Conservation (phyloP, 768 basidiomycete genomes). For the Pulveroboletus sp. region DNA sequence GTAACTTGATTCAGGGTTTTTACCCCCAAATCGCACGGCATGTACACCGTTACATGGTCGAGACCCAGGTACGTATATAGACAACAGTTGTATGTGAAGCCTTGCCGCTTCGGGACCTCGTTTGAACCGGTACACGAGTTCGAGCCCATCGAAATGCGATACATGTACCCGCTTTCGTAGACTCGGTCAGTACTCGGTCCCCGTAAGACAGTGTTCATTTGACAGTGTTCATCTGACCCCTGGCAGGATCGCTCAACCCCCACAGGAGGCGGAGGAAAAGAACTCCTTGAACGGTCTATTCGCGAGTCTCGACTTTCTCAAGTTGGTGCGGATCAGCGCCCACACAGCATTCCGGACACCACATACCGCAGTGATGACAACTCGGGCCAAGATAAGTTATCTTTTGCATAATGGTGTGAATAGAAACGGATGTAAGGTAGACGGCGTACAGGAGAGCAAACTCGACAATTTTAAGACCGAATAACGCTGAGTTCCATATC, state of each 20-base stretch:
- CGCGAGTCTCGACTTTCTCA: not conserved
- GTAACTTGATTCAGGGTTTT: no score
- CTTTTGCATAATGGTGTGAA: not conserved
- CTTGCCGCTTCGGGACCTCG: no score
- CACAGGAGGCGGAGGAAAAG: no score
- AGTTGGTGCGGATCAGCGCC: conserved; percentile 1
- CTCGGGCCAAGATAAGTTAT: not conserved
- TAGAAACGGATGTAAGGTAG: not conserved
- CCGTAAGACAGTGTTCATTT: no score
- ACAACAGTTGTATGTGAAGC: no score
- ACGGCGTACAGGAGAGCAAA: not conserved
- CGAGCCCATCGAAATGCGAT: no score
- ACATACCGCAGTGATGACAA: not conserved
- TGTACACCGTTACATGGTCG: not conserved
- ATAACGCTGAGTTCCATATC: not conserved
- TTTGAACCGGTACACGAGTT: no score
- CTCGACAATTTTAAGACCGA: not conserved
- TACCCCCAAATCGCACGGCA: not conserved
- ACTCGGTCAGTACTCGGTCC: no score
- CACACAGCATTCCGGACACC: not conserved
- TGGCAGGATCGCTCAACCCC: no score
- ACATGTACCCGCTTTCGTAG: no score
- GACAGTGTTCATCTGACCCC: no score
- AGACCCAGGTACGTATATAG: not conserved
- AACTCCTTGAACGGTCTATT: not conserved